These are phyloP conservation scores for Chrysoporthe austroafricana DNA, from an alignment of 2,329 filamentous ascomycete species.

Conservation along the genomic window DNA sequence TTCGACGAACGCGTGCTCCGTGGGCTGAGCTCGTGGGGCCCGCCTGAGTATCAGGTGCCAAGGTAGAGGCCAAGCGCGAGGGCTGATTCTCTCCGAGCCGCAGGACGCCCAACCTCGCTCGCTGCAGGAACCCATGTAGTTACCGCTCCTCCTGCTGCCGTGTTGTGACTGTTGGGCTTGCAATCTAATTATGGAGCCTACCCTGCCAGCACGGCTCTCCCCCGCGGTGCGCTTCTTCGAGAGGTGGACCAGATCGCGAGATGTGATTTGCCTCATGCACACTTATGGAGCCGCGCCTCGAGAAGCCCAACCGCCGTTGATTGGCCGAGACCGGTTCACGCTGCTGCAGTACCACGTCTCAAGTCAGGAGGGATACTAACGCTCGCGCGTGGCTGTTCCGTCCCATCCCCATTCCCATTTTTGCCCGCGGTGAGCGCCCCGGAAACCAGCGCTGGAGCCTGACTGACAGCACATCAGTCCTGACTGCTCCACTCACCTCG, in stretches of 20 bases:
- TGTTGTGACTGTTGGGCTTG: slow-evolving; percentile 7
- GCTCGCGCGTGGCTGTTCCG: background rate
- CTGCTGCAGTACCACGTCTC: slow-evolving; percentile 21
- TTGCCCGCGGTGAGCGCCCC: slow-evolving; percentile 18
- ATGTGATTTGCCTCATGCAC: slow-evolving; percentile 14
- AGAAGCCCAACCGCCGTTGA: slow-evolving; percentile 7
- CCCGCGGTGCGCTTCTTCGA: background rate
- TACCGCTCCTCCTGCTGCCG: background rate
- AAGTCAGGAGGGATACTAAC: slow-evolving; percentile 6
- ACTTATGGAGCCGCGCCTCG: background rate
- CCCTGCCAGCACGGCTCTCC: background rate
- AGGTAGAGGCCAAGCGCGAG: background rate
- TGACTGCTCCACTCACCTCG: slow-evolving; percentile 11
- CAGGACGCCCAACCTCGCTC: background rate
- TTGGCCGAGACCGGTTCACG: slow-evolving; percentile 17
- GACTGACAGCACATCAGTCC: slow-evolving; percentile 20
- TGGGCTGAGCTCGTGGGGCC: background rate
- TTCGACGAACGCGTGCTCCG: background rate
- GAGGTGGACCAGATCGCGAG: slow-evolving; percentile 5
- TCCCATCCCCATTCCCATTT: background rate
- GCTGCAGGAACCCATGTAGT: slow-evolving; percentile 4
- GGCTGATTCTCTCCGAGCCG: background rate
- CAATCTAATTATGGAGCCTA: slow-evolving; percentile 1
- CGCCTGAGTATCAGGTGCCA: too few relatives aligned
- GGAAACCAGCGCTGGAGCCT: slow-evolving; percentile 12